These are phyloP conservation scores for Brassica rapa DNA, from an alignment of 345 rosid genomes.

Conservation along the genomic window DNA sequence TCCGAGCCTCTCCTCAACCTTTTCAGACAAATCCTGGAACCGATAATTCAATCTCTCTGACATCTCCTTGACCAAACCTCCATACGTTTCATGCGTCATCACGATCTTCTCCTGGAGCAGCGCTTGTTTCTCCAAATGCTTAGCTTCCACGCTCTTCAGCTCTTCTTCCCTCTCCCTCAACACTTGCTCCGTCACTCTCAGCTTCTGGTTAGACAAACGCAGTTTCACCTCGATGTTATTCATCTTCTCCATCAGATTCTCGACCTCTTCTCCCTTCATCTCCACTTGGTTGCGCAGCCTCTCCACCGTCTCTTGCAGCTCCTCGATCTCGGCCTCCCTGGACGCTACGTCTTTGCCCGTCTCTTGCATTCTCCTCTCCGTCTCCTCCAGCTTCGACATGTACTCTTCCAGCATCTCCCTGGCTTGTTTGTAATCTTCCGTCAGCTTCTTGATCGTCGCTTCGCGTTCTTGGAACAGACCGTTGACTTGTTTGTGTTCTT, in stretches of 20 bases:
- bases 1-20: constrained; percentile 44
- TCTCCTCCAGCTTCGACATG: constrained; percentile 47
- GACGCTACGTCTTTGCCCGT: constrained; percentile 42
- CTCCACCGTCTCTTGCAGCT: constrained; percentile 59
- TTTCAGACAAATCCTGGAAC: constrained; percentile 47
- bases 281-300: constrained; percentile 71
- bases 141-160: constrained; percentile 60
- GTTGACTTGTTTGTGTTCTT: constrained; percentile 53
- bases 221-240: constrained; percentile 75
- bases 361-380: constrained; percentile 56
- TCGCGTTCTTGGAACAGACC: constrained; percentile 45
- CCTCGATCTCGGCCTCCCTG: constrained; percentile 49
- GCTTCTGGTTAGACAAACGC: constrained; percentile 90
- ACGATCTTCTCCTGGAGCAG: constrained; percentile 60
- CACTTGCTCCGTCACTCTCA: constrained; percentile 80
- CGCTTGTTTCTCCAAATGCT: constrained; percentile 60
- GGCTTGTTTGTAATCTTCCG: constrained; percentile 46
- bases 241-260: constrained; percentile 53
- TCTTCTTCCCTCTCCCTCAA: constrained; percentile 74
- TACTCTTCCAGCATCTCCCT: constrained; percentile 52
- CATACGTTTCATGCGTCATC: constrained; percentile 46
- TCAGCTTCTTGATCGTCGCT: constrained; percentile 42
- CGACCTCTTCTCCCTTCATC: constrained; percentile 75
- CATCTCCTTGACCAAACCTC: constrained; percentile 48
- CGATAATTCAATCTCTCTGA: constrained; percentile 47